Evolutionary conservation across 139 green algal genomes (phyloP).

Genomic region (Zygnema cylindricum): DNA sequence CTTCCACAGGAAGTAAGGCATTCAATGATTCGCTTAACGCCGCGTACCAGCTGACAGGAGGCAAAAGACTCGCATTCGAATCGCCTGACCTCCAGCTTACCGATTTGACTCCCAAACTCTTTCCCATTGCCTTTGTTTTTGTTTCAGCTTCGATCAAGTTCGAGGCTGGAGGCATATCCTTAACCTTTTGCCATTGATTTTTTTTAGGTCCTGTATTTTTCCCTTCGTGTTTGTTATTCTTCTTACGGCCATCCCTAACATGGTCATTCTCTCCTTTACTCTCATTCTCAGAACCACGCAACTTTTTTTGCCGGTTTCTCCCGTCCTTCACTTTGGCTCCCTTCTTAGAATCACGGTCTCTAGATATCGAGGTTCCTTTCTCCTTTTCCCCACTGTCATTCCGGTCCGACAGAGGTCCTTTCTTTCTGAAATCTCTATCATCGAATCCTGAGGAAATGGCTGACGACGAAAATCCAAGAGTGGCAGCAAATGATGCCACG

Average conservation of each 20-base stretch:
- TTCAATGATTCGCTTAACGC: neutral
- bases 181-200: neutral
- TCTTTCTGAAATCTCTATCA: slow-evolving; percentile 51
- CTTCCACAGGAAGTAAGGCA: neutral
- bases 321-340: slow-evolving; percentile 6
- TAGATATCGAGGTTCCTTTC: neutral
- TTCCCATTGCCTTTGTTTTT: slow-evolving; percentile 17
- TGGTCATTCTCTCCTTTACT: neutral
- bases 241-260: neutral
- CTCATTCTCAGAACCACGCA: no score
- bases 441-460: slow-evolving; percentile 25
- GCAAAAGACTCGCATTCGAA: slow-evolving; percentile 11
- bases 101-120: neutral
- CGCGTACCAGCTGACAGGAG: neutral
- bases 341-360: slow-evolving; percentile 5
- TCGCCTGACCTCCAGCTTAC: neutral
- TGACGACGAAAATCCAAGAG: neutral
- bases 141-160: neutral
- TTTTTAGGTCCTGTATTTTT: neutral
- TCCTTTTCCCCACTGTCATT: slow-evolving; percentile 13
- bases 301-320: slow-evolving; percentile 12
- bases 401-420: neutral
- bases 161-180: no score
- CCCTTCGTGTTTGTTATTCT: neutral
- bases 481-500: slow-evolving; percentile 40